Evolutionary conservation across 1,284 basidiomycete species (phyloP), one percentile per base, ranked within the genome.

Genomic region (Chiua sp.): DNA sequence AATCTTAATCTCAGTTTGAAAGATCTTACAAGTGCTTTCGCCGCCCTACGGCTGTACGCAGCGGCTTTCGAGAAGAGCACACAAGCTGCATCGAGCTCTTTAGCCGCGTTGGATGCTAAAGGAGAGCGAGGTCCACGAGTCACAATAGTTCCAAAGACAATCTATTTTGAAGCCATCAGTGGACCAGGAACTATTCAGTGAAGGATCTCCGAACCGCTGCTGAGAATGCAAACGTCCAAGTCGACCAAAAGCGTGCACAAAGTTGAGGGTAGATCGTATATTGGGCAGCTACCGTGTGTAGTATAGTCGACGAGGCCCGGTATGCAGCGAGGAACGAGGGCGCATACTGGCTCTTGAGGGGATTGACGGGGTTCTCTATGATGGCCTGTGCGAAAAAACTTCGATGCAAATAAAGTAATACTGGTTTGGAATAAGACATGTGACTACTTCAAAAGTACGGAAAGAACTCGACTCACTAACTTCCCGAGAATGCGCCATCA

Each of bases 371-470:
- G 48, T 81, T 79, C 55, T 88, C 84, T 23, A 85, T 84, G 63
- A 91, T 83, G 3, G 89, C 88, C 65, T 87, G 86, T 2, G 87
- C 85, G 66, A 90, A 91, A 76, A 87, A 90, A 55, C 80, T 81
- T 30, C 88, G 80, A 67, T 91, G 90, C 28, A 91, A 80, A 67
- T 87, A 86, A 65, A 91, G 78, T 10, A 91, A 73, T 22, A 88
- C 88, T 91, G 59, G 37, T 22, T 11, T n/a, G 6, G 46, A 60
- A 47, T 59, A 52, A 26, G 16, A 57, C 51, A 22, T 56, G 55
- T 59, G 48, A 60, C 22, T 39, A n/a, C 30, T 55, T 39, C 13
- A 39, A 32, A 20, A 20, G 39, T 53, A 44, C 20, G 55, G n/a
- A 46, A 48, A 15, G 23, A 47, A 49, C 15, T 6, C 30, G 23